These are phyloP conservation scores for Lodderomyces theae DNA, from an alignment of 1,139 yeast species.

Conservation along the genomic window DNA sequence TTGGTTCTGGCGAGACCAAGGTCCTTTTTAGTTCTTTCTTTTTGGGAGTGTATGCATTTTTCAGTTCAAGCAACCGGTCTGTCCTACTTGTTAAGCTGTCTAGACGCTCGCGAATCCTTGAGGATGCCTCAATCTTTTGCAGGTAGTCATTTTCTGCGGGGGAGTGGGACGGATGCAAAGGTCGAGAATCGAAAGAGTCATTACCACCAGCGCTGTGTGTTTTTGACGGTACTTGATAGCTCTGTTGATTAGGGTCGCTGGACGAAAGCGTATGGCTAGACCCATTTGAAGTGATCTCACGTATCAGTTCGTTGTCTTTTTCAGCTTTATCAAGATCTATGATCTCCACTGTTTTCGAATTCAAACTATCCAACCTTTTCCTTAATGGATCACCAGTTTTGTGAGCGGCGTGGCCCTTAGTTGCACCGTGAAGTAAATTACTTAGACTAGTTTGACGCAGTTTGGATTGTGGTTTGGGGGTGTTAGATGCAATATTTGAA, in stretches of 20 bases:
- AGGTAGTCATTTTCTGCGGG: neutral
- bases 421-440: neutral
- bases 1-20: neutral
- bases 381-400: neutral
- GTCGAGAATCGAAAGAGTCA: neutral
- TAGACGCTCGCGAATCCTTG: neutral
- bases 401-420: neutral
- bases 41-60: neutral
- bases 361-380: slow-evolving; percentile 4
- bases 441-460: neutral
- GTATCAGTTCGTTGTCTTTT: neutral
- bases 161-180: neutral
- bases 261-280: neutral
- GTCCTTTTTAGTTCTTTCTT: neutral
- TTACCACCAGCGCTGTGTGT: too few species aligned
- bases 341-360: neutral
- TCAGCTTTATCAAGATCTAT: neutral
- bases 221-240: too few species aligned
- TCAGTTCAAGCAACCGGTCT: neutral
- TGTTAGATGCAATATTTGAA: neutral
- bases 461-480: neutral
- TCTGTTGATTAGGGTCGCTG: neutral
- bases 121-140: neutral
- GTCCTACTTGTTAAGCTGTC: neutral
- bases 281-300: neutral